phyloP scores from a whole-genome alignment of 371 early-diverging fungal genomes.

The Mortierella sp. region DNA sequence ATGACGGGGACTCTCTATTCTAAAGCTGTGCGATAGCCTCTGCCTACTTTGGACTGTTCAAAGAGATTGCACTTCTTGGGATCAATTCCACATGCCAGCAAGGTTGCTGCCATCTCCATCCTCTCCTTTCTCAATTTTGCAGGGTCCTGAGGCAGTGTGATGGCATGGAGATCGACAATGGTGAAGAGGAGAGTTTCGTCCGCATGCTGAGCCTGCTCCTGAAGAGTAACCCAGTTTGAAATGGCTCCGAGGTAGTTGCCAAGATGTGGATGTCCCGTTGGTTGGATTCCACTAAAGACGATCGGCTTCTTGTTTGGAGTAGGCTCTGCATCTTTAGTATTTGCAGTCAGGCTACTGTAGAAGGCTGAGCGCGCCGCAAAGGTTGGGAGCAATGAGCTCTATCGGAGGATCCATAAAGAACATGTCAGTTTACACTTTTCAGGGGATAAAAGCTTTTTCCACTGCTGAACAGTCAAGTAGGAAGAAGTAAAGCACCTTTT shows the following conservation, averaged over 20 bases:
- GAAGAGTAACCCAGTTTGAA: constrained; percentile 85
- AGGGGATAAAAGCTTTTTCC: neutral
- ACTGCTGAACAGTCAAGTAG: neutral
- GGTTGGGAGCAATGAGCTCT: too few species aligned
- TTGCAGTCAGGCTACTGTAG: neutral
- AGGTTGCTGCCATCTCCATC: constrained; percentile 73
- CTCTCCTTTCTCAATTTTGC: constrained; percentile 68
- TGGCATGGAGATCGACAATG: constrained; percentile 92
- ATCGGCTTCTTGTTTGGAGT: constrained; percentile 20
- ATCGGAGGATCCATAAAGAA: too few species aligned
- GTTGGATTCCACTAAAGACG: constrained; percentile 91
- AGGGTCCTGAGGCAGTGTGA: constrained; percentile 87
- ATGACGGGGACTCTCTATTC: too few species aligned
- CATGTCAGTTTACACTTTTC: constrained; percentile 1
- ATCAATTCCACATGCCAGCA: constrained; percentile 91
- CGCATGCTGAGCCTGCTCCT: constrained; percentile 59
- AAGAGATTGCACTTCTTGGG: constrained; percentile 81
- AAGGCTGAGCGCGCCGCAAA: too few species aligned
- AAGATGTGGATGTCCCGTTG: constrained; percentile 93
- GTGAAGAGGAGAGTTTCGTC: constrained; percentile 66
- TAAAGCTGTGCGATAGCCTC: too few species aligned
- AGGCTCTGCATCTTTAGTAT: neutral
- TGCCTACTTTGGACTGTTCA: constrained; percentile 74
- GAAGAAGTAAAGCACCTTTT: neutral
- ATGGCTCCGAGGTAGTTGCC: constrained; percentile 97